A percentile compares a stretch with the other conserved stretches of the same genome.
phyloP scores from a whole-genome alignment of 805 yeast genomes.

The Cyberlindnera petersonii region DNA sequence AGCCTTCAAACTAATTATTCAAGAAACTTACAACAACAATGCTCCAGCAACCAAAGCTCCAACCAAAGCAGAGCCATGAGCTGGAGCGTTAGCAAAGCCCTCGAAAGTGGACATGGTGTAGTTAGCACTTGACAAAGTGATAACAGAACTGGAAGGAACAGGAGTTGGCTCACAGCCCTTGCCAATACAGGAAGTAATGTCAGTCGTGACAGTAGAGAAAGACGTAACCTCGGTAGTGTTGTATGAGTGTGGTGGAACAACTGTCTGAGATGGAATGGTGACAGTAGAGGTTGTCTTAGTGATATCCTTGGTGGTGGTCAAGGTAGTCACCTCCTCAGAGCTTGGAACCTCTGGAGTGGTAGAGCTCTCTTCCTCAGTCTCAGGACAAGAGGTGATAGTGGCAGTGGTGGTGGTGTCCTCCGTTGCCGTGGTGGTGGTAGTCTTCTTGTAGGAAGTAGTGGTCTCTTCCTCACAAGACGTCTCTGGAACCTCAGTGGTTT shows the following conservation, averaged over 20 bases:
- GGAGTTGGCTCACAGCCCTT: neutral
- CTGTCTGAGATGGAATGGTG: neutral
- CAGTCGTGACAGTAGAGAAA: neutral
- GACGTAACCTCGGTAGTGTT: neutral
- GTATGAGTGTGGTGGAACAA: too few species aligned
- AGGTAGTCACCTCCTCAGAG: neutral
- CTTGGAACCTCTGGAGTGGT: too few species aligned
- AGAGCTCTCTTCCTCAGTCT: too few species aligned
- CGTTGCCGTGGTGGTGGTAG: neutral
- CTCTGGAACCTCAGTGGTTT: neutral
- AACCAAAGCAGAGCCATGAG: neutral
- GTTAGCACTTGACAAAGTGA: neutral
- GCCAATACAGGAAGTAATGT: slow-evolving; percentile 2
- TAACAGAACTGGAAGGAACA: neutral
- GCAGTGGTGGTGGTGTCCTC: neutral
- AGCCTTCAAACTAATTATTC: too few species aligned
- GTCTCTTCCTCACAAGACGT: neutral
- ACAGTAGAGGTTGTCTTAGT: neutral
- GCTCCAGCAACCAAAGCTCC: neutral
- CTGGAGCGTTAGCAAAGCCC: neutral
- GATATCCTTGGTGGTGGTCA: neutral
- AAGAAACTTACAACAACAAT: slow-evolving; percentile 1
- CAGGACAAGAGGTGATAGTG: neutral
- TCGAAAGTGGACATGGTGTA: neutral
- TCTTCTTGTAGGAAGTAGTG: neutral